Percentiles rank a stretch among this genome's conserved stretches.
phyloP scores from a whole-genome alignment of 2,329 filamentous ascomycete species.

The Pseudofabraea citricarpa region DNA sequence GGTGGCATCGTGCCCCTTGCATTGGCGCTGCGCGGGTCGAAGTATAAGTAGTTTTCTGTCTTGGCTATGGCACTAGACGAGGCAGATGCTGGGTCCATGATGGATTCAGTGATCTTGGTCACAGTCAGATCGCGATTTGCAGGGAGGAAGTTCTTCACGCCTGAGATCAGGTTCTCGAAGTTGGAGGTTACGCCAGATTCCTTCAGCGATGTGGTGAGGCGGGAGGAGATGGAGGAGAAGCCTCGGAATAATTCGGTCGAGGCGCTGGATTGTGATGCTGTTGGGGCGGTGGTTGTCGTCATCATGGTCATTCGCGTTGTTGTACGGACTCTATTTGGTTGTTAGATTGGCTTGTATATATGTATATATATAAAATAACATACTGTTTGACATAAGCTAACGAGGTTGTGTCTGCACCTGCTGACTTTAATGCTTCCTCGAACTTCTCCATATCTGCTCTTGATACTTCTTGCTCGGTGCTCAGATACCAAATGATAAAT shows the following conservation, averaged over 20 bases:
- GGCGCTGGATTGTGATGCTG: constrained; percentile 50
- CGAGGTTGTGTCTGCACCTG: constrained; percentile 71
- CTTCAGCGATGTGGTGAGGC: constrained; percentile 89
- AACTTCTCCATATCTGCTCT: constrained; percentile 81
- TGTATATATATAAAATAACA: constrained; percentile 31
- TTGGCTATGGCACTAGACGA: constrained; percentile 91
- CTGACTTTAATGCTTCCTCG: constrained; percentile 73
- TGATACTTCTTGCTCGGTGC: constrained; percentile 82
- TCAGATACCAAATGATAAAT: constrained; percentile 96
- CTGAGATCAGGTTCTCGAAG: constrained; percentile 89
- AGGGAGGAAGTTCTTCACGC: constrained; percentile 97
- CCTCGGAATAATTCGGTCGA: constrained; percentile 84
- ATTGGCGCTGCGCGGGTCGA: constrained; percentile 90
- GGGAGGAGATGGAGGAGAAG: constrained; percentile 86
- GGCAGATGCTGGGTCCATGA: constrained; percentile 92
- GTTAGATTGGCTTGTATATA: constrained; percentile 6
- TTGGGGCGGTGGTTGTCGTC: constrained; percentile 66
- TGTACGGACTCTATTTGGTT: constrained; percentile 65
- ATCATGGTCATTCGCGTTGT: constrained; percentile 99
- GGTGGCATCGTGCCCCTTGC: constrained; percentile 88
- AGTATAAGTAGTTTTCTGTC: constrained; percentile 95
- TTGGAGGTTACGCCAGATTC: constrained; percentile 82
- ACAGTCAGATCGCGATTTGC: constrained; percentile 92
- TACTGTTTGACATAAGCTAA: constrained; percentile 84
- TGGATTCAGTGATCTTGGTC: constrained; percentile 95